Evolutionary conservation across 2,329 filamentous ascomycete genomes (phyloP).

Genomic region (Aspergillus calidoustus): DNA sequence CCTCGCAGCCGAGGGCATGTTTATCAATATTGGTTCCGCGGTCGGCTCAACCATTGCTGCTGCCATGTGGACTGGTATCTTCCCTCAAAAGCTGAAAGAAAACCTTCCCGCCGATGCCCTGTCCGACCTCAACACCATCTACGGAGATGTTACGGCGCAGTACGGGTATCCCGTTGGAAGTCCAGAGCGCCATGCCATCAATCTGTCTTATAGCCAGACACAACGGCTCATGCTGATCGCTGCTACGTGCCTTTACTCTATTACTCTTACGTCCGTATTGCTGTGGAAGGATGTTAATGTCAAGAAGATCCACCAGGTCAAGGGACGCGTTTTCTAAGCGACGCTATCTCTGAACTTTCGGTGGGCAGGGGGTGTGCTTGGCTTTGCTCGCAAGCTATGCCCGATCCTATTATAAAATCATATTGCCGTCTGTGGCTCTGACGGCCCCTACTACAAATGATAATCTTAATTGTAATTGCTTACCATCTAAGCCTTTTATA

Average conservation of each 20-base stretch:
- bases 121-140: slow-evolving; percentile 26
- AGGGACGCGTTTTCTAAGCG: slow-evolving; percentile 10
- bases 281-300: slow-evolving; percentile 47
- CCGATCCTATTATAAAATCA: neutral
- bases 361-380: neutral
- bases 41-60: slow-evolving; percentile 39
- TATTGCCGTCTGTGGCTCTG: neutral
- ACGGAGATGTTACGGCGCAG: slow-evolving; percentile 30
- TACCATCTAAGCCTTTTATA: too few species aligned
- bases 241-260: slow-evolving; percentile 33
- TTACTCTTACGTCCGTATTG: slow-evolving; percentile 32
- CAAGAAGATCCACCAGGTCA: slow-evolving; percentile 31
- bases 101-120: slow-evolving; percentile 42
- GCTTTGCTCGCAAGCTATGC: neutral
- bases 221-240: slow-evolving; percentile 41
- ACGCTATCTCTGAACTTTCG: neutral
- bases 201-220: slow-evolving; percentile 44
- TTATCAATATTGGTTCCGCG: slow-evolving; percentile 40
- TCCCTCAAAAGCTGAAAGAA: slow-evolving; percentile 40
- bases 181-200: slow-evolving; percentile 38
- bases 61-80: slow-evolving; percentile 63
- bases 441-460: neutral
- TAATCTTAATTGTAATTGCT: neutral
- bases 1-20: slow-evolving; percentile 42
- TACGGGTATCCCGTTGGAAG: slow-evolving; percentile 36